Conservation (phyloP, 73 alveolate genomes). For the Effrenium voratum region DNA sequence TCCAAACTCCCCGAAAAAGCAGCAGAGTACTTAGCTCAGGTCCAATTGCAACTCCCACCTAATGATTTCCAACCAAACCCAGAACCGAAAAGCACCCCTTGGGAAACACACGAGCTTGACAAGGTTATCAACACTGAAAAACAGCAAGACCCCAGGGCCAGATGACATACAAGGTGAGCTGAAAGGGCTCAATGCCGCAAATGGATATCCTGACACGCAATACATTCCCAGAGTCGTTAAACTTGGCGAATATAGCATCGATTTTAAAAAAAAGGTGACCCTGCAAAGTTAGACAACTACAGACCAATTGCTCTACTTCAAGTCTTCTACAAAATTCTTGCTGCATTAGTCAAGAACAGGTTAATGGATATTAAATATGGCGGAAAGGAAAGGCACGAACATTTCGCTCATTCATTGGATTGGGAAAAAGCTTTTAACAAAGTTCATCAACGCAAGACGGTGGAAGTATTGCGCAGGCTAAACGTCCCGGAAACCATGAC, state of each 20-base stretch:
- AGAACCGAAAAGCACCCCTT: neutral
- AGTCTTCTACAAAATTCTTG: slow-evolving; percentile 11
- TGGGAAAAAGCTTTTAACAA: neutral
- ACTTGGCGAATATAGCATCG: slow-evolving; percentile 18
- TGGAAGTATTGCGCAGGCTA: neutral
- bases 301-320: slow-evolving; percentile 45
- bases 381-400: slow-evolving; percentile 36
- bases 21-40: neutral
- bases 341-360: neutral
- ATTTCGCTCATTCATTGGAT: neutral
- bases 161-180: neutral
- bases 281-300: slow-evolving; percentile 1
- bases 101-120: neutral
- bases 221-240: neutral
- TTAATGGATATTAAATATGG: neutral
- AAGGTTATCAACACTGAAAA: neutral
- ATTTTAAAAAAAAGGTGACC: neutral
- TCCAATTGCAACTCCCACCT: neutral
- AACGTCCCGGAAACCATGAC: neutral
- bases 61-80: neutral
- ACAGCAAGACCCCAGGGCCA: slow-evolving; percentile 38
- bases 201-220: neutral
- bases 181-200: neutral
- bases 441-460: neutral
- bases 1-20: neutral